A percentile compares a stretch with the other conserved stretches of the same genome.
Conservation (phyloP, 1,139 yeast genomes). For the Suhomyces anneliseae region DNA sequence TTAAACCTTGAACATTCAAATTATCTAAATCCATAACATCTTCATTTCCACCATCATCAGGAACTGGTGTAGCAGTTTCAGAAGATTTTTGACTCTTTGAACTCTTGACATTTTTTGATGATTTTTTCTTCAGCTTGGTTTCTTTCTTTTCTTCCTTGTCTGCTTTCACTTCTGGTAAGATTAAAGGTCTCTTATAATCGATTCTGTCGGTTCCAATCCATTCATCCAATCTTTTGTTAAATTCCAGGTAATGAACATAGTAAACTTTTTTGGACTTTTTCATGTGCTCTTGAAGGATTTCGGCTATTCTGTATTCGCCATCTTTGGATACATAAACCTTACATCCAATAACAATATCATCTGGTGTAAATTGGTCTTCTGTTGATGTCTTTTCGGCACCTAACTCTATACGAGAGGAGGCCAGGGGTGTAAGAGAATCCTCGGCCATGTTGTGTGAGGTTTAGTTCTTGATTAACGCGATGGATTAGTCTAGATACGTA, state of each 20-base stretch:
- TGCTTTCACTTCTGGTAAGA: conserved; percentile 67
- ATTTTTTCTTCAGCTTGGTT: conserved; percentile 16
- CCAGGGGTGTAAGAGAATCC: conserved; percentile 10
- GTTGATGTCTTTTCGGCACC: conserved; percentile 7
- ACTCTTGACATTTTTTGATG: conserved; percentile 9
- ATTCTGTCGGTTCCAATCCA: conserved; percentile 79
- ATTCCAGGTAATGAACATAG: conserved; percentile 93
- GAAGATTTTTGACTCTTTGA: conserved; percentile 16
- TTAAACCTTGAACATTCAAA: conserved; percentile 78
- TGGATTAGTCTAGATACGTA: not conserved
- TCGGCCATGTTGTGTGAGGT: conserved; percentile 2
- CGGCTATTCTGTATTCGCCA: conserved; percentile 78
- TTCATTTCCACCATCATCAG: conserved; percentile 30
- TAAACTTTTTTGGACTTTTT: conserved; percentile 77
- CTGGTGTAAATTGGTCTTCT: conserved; percentile 29
- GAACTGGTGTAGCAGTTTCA: conserved; percentile 23
- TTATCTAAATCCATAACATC: conserved; percentile 87
- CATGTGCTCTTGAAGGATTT: conserved; percentile 72
- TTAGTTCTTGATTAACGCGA: not conserved
- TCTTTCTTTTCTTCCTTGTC: conserved; percentile 36
- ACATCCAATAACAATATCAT: conserved; percentile 67
- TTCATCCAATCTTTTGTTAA: conserved; percentile 87
- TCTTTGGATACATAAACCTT: conserved; percentile 82
- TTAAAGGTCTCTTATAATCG: conserved; percentile 65
- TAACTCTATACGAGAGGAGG: conserved; percentile 12